Evolutionary conservation across 2,329 filamentous ascomycete genomes (phyloP).

Genomic region (Alternaria sp.): DNA sequence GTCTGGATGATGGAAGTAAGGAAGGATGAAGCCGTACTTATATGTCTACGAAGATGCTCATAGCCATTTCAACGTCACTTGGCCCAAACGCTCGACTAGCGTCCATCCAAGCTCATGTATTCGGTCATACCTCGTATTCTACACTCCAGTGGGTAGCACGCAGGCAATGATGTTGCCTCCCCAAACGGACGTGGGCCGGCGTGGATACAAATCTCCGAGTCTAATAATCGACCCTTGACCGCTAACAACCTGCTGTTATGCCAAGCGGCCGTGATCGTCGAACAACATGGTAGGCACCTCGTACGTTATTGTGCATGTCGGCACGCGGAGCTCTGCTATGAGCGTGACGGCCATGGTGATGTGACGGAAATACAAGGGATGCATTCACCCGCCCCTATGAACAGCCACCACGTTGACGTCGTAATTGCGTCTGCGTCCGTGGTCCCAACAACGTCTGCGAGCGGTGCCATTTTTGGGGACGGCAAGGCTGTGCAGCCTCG

Average conservation of each 20-base stretch:
- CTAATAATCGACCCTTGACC: conserved; percentile 2
- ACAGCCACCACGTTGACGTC: neutral
- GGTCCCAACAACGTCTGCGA: neutral
- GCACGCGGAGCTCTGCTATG: neutral
- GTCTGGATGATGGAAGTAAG: conserved; percentile 4
- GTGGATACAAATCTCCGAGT: conserved; percentile 16
- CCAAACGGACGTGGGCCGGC: conserved; percentile 1
- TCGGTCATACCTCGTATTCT: conserved; percentile 11
- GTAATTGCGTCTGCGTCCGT: neutral
- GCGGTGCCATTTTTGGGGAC: conserved; percentile 20
- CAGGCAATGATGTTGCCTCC: conserved; percentile 6
- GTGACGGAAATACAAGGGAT: neutral
- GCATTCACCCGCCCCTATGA: neutral
- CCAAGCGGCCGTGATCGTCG: conserved; percentile 10
- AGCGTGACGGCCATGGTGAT: neutral
- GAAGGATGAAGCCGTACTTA: conserved; percentile 22
- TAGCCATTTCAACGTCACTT: conserved; percentile 19
- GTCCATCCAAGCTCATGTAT: conserved; percentile 12
- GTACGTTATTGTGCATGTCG: neutral
- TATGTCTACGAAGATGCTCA: conserved; percentile 13
- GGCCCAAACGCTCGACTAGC: conserved; percentile 2
- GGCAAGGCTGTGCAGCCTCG: conserved; percentile 20
- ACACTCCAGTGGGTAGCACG: conserved; percentile 11
- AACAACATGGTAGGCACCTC: conserved; percentile 2
- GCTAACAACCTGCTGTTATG: neutral